Conservation (phyloP, 2,329 filamentous ascomycete species). For the Zymoseptoria pseudotritici region DNA sequence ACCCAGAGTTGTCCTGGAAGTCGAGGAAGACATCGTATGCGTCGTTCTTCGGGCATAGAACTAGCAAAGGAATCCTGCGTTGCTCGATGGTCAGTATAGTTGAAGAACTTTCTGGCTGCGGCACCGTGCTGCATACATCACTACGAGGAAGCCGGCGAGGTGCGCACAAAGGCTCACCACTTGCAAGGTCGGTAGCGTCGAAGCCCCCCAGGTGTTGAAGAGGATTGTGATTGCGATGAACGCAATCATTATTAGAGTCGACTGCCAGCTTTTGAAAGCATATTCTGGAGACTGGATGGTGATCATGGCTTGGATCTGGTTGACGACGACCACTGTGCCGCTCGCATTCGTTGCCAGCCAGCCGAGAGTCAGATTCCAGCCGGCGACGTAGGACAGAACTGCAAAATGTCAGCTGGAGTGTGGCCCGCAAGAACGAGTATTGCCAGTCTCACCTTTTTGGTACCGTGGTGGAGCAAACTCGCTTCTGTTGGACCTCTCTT, state of each 20-base stretch:
- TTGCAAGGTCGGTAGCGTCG: constrained; percentile 11
- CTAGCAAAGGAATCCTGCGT: constrained; percentile 1
- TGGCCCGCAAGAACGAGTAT: no score
- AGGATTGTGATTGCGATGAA: constrained; percentile 9
- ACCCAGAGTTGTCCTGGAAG: constrained; percentile 23
- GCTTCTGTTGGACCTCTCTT: constrained; percentile 1
- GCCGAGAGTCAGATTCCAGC: constrained; percentile 13
- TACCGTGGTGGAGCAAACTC: constrained; percentile 23
- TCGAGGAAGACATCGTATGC: constrained; percentile 25
- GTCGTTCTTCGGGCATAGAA: constrained; percentile 22
- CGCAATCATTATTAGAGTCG: constrained; percentile 14
- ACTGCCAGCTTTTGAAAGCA: constrained; percentile 11
- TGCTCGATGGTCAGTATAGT: neutral
- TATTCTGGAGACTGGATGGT: constrained; percentile 7
- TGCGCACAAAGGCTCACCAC: constrained; percentile 16
- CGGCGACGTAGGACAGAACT: constrained; percentile 13
- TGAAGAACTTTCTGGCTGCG: neutral
- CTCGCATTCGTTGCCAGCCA: constrained; percentile 8
- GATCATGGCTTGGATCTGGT: constrained; percentile 8
- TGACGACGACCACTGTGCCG: constrained; percentile 1
- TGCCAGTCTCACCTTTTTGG: constrained; percentile 3
- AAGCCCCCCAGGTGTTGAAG: constrained; percentile 20
- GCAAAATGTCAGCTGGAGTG: no score
- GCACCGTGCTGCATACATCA: neutral
- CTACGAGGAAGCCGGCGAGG: constrained; percentile 6